Evolutionary conservation across 2,329 filamentous ascomycete genomes (phyloP).

Genomic region (Arthrobotrys sinensis): DNA sequence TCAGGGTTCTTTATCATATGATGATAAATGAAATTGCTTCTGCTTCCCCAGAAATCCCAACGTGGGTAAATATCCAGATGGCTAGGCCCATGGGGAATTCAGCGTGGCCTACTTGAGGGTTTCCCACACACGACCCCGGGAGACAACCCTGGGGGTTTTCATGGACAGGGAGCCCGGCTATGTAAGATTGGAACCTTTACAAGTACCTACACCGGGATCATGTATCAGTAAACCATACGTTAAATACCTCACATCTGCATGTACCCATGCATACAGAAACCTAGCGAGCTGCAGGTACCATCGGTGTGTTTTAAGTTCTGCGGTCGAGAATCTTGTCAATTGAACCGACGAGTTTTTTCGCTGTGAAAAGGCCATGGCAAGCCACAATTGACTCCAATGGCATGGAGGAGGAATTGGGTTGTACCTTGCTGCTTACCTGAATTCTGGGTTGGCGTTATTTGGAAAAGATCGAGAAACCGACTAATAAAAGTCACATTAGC

Average conservation of each 20-base stretch:
- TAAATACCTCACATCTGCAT: conserved; percentile 53
- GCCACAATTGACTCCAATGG: conserved; percentile 10
- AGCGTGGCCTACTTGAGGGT: conserved; percentile 12
- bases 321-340: conserved; percentile 28
- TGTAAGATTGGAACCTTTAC: neutral
- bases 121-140: neutral
- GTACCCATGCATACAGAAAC: conserved; percentile 11
- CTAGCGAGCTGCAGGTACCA: conserved; percentile 61
- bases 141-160: conserved; percentile 6
- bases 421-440: neutral
- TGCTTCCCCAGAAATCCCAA: conserved; percentile 24
- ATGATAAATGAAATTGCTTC: conserved; percentile 3
- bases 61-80: conserved; percentile 17
- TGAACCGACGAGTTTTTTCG: conserved; percentile 19
- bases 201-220: neutral
- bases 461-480: conserved; percentile 10
- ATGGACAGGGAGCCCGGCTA: conserved; percentile 18
- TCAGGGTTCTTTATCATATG: neutral
- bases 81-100: conserved; percentile 3
- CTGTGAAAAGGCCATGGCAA: conserved; percentile 6
- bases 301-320: conserved; percentile 52
- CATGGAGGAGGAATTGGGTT: conserved; percentile 21
- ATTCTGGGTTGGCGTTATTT: conserved; percentile 5
- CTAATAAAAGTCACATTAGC: conserved; percentile 34
- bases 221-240: conserved; percentile 9